Evolutionary conservation across 2,329 filamentous ascomycete species (phyloP).

Genomic region (Fusarium sp.): DNA sequence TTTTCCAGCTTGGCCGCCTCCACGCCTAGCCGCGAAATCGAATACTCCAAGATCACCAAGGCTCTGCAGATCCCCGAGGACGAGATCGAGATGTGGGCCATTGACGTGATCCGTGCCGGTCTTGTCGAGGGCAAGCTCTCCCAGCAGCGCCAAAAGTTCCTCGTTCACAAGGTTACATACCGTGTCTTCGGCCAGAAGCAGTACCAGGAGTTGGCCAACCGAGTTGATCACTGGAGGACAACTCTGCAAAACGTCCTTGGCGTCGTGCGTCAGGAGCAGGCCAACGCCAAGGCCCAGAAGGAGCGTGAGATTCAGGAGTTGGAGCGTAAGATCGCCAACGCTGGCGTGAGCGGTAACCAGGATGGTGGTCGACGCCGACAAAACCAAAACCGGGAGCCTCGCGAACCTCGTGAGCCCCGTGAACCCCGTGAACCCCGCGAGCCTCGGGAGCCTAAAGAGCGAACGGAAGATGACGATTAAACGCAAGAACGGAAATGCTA

Average conservation of each 20-base stretch:
- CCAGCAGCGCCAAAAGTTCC: slow-evolving; percentile 91
- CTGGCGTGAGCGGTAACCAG: slow-evolving; percentile 52
- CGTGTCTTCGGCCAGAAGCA: slow-evolving; percentile 98
- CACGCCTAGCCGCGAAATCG: slow-evolving; percentile 85
- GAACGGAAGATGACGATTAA: slow-evolving; percentile 69
- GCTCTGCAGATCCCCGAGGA: slow-evolving; percentile 84
- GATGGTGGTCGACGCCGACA: slow-evolving; percentile 52
- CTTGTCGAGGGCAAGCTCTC: slow-evolving; percentile 97
- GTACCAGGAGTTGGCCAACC: slow-evolving; percentile 92
- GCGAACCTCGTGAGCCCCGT: slow-evolving; percentile 28
- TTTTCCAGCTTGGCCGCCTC: slow-evolving; percentile 89
- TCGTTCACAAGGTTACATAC: slow-evolving; percentile 96
- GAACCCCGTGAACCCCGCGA: slow-evolving; percentile 23
- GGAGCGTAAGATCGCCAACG: slow-evolving; percentile 72
- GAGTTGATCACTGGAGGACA: slow-evolving; percentile 90
- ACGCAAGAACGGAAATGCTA: slow-evolving; percentile 32
- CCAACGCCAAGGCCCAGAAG: slow-evolving; percentile 79
- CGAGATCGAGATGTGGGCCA: slow-evolving; percentile 98
- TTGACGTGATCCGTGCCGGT: slow-evolving; percentile 95
- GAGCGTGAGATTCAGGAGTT: slow-evolving; percentile 80
- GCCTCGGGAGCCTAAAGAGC: slow-evolving; percentile 51
- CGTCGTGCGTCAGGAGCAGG: slow-evolving; percentile 83
- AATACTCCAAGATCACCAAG: slow-evolving; percentile 86
- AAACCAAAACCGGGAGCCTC: slow-evolving; percentile 34
- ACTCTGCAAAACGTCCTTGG: slow-evolving; percentile 82